Percentiles rank a stretch among this genome's conserved stretches.
These are phyloP conservation scores for Penicillium sumatraense DNA, from an alignment of 2,329 filamentous ascomycete species.

Conservation along the genomic window DNA sequence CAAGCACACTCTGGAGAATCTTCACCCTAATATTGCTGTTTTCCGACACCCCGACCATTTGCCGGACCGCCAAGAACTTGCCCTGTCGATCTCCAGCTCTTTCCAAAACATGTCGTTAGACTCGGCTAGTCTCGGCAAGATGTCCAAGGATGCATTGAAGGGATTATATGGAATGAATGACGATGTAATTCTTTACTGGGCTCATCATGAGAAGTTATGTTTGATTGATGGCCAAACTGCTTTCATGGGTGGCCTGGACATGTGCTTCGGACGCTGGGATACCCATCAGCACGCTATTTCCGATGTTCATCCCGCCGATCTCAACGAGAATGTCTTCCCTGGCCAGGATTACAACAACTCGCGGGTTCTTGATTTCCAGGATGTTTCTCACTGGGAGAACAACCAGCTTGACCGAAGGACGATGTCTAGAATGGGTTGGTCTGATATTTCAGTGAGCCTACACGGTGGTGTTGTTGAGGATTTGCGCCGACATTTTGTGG, in stretches of 20 bases:
- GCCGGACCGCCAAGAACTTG: constrained; percentile 71
- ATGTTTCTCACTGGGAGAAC: constrained; percentile 77
- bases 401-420: constrained; percentile 84
- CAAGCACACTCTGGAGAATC: constrained; percentile 74
- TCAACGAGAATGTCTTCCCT: constrained; percentile 78
- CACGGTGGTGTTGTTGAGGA: constrained; percentile 76
- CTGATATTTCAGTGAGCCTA: constrained; percentile 79
- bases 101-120: constrained; percentile 62
- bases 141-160: constrained; percentile 75
- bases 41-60: constrained; percentile 90
- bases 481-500: constrained; percentile 76
- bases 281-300: constrained; percentile 85
- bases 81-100: constrained; percentile 60
- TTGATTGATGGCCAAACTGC: constrained; percentile 77
- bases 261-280: constrained; percentile 89
- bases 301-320: constrained; percentile 77
- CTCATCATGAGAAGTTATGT: constrained; percentile 90
- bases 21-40: constrained; percentile 84
- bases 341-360: constrained; percentile 96
- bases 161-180: constrained; percentile 80
- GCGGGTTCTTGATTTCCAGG: constrained; percentile 77
- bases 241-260: constrained; percentile 90
- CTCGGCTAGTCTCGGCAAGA: constrained; percentile 62
- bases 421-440: constrained; percentile 90
- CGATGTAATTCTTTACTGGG: constrained; percentile 86